Base-by-base conservation (phyloP, 2,329 filamentous ascomycete genomes). In the Ophiocordyceps robertsii region DNA sequence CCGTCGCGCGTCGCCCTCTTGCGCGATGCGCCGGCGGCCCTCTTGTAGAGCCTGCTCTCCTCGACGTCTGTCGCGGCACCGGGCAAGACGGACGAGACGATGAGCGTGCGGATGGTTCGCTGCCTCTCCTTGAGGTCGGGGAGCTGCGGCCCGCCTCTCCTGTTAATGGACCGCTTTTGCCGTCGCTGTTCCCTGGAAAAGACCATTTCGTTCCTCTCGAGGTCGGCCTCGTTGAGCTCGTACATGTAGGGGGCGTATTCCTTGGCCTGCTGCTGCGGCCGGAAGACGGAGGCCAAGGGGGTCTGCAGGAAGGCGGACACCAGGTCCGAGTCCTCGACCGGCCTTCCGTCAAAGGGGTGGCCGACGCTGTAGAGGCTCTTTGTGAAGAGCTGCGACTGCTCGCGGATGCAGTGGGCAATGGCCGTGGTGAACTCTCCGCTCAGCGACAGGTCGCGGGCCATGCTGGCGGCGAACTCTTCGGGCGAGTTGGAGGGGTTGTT, bases 111-210 rank as follows among this genome's bases (percentile, higher is more conserved):
- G 44, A 96, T 90, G 1, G 92, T 96, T 41, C 90, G 79, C 63
- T 92, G 90, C 43, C 89, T 77, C 53, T 98, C 92, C 59, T 93
- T 95, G 45, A 98, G 77, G 64, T 98, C 92, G n/a, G 92, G 92
- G 35, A 98, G 68, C 46, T 86, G 84, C 6, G 92, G 92, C 0
- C 92, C 92, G 49, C 92, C 92, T 53, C 92, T 79, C 48, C 92
- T 76, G 59, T 95, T 96, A 53, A 95, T 85, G 7, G 92, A 95
- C 39, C 92, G 79, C 67, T 98, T 98, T 64, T 96, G 89, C 41
- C 89, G 78, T 52, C 92, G 75, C 61, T 96, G 89, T 59, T 98
- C 92, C 50, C 92, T 78, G 45, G 92, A 89, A 53, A 96, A 90
- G 33, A 89, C 92, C 29, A 89, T 77, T 60, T 98, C 92, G 42